Base-by-base conservation (phyloP, 31 red algal genomes). In the Odonthalia washingtoniensis region DNA sequence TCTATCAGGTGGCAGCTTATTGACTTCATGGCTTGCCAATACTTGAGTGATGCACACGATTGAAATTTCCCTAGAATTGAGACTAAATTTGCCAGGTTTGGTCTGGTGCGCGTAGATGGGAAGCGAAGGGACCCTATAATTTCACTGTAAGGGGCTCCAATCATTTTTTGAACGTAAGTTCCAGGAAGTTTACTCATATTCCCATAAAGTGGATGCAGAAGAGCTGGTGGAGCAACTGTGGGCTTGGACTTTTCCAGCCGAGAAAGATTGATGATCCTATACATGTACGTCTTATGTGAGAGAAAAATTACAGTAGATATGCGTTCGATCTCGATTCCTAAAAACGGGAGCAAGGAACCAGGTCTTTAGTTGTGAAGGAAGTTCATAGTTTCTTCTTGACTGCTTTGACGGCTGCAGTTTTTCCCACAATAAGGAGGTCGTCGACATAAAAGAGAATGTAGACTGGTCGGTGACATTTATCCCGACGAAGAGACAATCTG, bases 11-110 rank as follows among this genome's bases (percentile, higher is more conserved):
- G 68, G 18, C 85, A 21, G 2, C 70, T 9, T 9, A 70, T 1
- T 49, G 72, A 16, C 65, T 80, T 79, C 74, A 88, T 44, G 2
- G 53, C 6, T 36, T 88, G 66, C 85, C 74, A 78, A 38, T 88
- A 75, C 4, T 49, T 44, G 27, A 40, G 77, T 17, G 30, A 37
- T 16, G 32, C 78, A 32, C 0, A 18, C n/a, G 43, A 63, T 32
- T 21, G 18, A 27, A 82, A 83, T 38, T 83, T 90, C 33, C 78
- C 69, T 17, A 82, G 61, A 33, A 82, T 0, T 1, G 61, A 24
- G 43, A 85, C 82, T 36, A 68, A 1, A 35, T n/a, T 63, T 4
- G 5, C 63, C 27, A 85, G 46, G 45, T 85, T 68, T 31, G 68
- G 82, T 2, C 66, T n/a, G 16, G 82, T 85, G 5, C 39, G 39